A percentile compares a stretch with the other conserved stretches of the same genome.
These are phyloP conservation scores for Fusarium albosuccineum DNA, from an alignment of 2,329 filamentous ascomycete genomes.

Conservation along the genomic window DNA sequence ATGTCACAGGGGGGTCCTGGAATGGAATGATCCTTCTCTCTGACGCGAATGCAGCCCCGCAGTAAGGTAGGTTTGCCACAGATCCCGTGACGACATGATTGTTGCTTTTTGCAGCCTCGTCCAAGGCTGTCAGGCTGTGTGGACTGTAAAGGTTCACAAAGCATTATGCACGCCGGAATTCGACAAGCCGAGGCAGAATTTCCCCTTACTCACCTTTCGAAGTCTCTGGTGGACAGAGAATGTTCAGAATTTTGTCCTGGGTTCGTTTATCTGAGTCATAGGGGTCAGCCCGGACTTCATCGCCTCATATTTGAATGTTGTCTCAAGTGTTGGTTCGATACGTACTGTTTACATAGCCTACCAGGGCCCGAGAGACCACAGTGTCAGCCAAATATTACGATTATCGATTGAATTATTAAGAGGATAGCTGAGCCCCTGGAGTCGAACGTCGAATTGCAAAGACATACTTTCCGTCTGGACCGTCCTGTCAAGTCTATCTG, in stretches of 20 bases:
- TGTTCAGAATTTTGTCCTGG: not conserved
- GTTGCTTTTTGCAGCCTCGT: no score
- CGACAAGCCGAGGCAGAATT: no score
- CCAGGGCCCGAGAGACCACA: not conserved
- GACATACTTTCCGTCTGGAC: not conserved
- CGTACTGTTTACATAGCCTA: not conserved
- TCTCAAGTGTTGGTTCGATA: no score
- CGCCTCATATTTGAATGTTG: not conserved
- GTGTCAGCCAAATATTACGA: not conserved
- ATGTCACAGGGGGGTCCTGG: no score
- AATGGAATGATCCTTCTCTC: no score
- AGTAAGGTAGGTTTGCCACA: no score
- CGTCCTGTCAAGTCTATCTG: not conserved
- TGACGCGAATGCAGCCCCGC: no score
- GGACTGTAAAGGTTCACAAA: no score
- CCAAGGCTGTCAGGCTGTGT: no score
- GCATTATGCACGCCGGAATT: fast-evolving
- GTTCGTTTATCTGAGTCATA: not conserved
- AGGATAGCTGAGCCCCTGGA: not conserved
- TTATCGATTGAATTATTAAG: no score
- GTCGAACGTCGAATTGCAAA: no score
- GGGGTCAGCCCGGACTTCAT: not conserved
- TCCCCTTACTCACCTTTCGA: not conserved
- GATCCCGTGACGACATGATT: no score
- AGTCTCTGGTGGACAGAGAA: not conserved